These are phyloP conservation scores for Sarocladium kiliense DNA, from an alignment of 2,329 filamentous ascomycete species.

Conservation along the genomic window DNA sequence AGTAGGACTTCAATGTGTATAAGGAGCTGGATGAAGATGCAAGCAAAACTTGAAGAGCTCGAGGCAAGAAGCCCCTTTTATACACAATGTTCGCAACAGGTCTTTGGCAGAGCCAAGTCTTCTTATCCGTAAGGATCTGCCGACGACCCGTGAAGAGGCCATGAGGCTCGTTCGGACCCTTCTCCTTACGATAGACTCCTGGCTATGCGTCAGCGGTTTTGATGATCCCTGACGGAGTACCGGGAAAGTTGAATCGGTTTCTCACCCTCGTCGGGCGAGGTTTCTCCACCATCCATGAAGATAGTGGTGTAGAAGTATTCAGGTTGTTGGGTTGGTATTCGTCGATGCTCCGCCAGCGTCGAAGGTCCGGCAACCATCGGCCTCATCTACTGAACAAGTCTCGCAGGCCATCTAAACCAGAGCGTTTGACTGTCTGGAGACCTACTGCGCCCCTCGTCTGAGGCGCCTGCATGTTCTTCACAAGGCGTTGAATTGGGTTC, in stretches of 20 bases:
- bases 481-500: no score
- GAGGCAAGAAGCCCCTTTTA: neutral
- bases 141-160: neutral
- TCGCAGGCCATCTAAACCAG: no score
- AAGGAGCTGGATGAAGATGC: neutral
- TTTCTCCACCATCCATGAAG: neutral
- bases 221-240: neutral
- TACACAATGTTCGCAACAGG: neutral
- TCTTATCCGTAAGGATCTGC: no score
- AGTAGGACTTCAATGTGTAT: neutral
- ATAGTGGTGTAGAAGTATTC: neutral
- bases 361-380: no score
- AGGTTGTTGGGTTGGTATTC: no score
- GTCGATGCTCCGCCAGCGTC: no score
- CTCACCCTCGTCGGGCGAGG: neutral
- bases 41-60: neutral
- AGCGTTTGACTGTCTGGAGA: no score
- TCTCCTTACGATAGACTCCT: neutral
- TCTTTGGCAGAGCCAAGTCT: no score
- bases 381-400: no score
- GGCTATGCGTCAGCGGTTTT: neutral
- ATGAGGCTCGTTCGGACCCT: neutral
- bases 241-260: neutral
- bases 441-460: no score
- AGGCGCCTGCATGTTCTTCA: no score